phyloP scores from a whole-genome alignment of 345 rosid genomes.

The Acer campestre region DNA sequence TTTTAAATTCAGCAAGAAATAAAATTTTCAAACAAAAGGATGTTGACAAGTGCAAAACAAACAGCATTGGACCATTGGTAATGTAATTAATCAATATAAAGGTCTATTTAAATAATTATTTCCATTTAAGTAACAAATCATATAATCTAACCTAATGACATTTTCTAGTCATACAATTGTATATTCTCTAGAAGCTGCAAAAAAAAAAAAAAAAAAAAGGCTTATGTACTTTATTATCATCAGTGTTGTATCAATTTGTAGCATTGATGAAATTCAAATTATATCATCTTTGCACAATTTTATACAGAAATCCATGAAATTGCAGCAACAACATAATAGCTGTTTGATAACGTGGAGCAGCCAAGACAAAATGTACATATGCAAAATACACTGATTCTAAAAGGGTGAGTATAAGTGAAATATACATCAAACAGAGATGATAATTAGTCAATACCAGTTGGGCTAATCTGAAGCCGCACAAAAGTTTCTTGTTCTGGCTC shows the following conservation, averaged over 20 bases:
- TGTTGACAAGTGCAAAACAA: background rate
- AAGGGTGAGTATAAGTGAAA: background rate
- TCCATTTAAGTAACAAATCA: background rate
- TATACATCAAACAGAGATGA: background rate
- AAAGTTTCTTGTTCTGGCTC: slow-evolving; percentile 98
- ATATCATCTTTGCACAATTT: background rate
- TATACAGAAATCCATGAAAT: background rate
- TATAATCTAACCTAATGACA: background rate
- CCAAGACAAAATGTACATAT: background rate
- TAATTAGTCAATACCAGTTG: slow-evolving; percentile 50
- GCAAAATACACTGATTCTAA: background rate
- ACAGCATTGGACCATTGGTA: background rate
- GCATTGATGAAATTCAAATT: background rate
- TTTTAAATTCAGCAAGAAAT: background rate
- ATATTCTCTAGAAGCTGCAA: background rate
- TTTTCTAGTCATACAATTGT: background rate
- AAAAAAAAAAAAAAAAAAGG: background rate
- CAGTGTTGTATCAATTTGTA: background rate
- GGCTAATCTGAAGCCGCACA: slow-evolving; percentile 76
- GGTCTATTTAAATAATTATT: background rate
- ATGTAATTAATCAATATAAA: background rate
- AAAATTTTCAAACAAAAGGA: background rate
- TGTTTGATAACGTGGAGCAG: background rate
- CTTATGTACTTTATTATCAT: background rate
- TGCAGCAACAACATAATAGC: background rate